Percentiles rank a stretch among this genome's conserved stretches.
phyloP scores from a whole-genome alignment of 225 moss, liverwort and hornwort species.

The Physcomitrellopsis africana region DNA sequence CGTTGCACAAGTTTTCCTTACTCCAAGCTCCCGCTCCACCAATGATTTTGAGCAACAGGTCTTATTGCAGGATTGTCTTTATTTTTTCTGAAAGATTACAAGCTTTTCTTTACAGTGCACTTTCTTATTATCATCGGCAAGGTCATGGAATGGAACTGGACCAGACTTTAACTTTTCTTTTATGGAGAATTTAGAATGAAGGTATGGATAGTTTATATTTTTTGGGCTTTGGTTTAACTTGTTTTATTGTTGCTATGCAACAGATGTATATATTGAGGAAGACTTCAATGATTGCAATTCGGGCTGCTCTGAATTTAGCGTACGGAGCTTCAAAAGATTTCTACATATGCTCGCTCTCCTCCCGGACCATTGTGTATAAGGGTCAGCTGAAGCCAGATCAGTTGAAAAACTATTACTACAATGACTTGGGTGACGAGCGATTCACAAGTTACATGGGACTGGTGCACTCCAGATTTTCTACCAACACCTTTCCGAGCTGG shows the following conservation, averaged over 20 bases:
- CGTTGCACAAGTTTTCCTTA: constrained; percentile 81
- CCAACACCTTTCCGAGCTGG: constrained; percentile 90
- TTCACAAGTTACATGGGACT: constrained; percentile 86
- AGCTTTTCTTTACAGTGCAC: background rate
- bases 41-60: constrained; percentile 81
- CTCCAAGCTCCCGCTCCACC: constrained; percentile 60
- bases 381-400: constrained; percentile 81
- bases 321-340: constrained; percentile 71
- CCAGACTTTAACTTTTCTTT: background rate
- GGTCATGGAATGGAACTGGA: background rate
- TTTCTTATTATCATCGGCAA: constrained; percentile 2
- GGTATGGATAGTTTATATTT: background rate
- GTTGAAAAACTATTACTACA: constrained; percentile 60
- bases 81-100: background rate
- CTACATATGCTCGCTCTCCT: constrained; percentile 86
- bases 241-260: constrained; percentile 24
- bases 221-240: background rate
- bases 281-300: constrained; percentile 71
- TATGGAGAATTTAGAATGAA: constrained; percentile 6
- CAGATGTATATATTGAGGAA: constrained; percentile 88
- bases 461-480: constrained; percentile 87
- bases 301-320: constrained; percentile 52
- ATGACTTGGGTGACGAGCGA: constrained; percentile 66
- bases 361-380: constrained; percentile 76
- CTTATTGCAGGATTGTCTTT: background rate